Conservation (phyloP, 257 asterid species). For the Handroanthus guayacan region DNA sequence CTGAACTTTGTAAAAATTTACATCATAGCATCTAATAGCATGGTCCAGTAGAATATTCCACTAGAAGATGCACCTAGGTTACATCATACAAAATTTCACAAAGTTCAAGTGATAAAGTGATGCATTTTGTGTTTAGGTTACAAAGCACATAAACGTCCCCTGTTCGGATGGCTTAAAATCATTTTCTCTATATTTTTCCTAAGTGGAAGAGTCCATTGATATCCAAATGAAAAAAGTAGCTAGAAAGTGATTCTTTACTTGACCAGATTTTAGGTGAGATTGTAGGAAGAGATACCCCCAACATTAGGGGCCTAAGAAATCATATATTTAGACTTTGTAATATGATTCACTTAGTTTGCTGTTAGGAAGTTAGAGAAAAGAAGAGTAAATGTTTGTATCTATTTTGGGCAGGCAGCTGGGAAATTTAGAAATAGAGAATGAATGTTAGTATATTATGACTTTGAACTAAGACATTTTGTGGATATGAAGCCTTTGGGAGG, state of each 20-base stretch:
- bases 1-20: no score
- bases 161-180: no score
- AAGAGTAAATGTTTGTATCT: slow-evolving; percentile 35
- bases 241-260: slow-evolving; percentile 28
- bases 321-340: slow-evolving; percentile 9
- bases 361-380: slow-evolving; percentile 36
- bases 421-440: slow-evolving; percentile 29
- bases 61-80: no score
- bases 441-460: slow-evolving; percentile 39
- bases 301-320: slow-evolving; percentile 28
- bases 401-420: slow-evolving; percentile 42
- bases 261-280: slow-evolving; percentile 46
- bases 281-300: slow-evolving; percentile 28
- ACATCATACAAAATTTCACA: no score
- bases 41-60: no score
- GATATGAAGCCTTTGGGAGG: slow-evolving; percentile 37
- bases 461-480: slow-evolving; percentile 44
- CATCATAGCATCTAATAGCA: no score
- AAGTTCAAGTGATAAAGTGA: no score
- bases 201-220: background rate
- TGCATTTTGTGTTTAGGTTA: no score
- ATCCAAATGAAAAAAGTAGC: slow-evolving; percentile 7
- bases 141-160: no score
- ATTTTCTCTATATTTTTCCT: background rate
- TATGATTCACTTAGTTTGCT: slow-evolving; percentile 25